Conservation (phyloP, 441 rosid genomes). For the Gossypium gossypioides region DNA sequence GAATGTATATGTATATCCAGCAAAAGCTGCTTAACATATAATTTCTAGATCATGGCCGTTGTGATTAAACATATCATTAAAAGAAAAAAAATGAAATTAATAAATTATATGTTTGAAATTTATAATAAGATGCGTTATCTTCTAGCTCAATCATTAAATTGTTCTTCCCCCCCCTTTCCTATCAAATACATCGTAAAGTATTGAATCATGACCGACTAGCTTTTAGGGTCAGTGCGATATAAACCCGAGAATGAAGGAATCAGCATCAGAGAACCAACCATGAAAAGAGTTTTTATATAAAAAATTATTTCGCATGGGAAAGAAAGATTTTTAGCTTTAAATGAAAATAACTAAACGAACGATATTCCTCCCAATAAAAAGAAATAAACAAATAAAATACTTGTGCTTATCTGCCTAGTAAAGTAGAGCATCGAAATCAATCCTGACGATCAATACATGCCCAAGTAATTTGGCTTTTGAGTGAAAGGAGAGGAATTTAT, state of each 20-base stretch:
- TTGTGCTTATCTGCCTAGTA: neutral
- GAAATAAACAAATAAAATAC: neutral
- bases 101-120: neutral
- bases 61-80: too few relatives aligned
- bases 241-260: neutral
- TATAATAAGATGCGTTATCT: neutral
- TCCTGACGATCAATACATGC: too few relatives aligned
- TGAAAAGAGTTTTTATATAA: neutral
- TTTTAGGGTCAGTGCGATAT: neutral
- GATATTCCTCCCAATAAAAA: neutral
- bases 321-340: neutral
- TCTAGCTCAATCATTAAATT: neutral
- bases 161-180: too few relatives aligned
- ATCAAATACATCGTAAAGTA: neutral
- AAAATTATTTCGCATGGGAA: neutral
- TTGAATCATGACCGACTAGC: neutral
- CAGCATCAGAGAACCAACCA: neutral
- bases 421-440: neutral
- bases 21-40: too few relatives aligned
- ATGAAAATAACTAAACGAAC: neutral
- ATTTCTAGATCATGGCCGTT: too few relatives aligned
- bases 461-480: neutral
- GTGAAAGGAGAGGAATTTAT: neutral
- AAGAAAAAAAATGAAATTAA: too few relatives aligned
- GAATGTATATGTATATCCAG: too few relatives aligned